phyloP scores from a whole-genome alignment of 208 protist genomes.

The Leishmania arabica region DNA sequence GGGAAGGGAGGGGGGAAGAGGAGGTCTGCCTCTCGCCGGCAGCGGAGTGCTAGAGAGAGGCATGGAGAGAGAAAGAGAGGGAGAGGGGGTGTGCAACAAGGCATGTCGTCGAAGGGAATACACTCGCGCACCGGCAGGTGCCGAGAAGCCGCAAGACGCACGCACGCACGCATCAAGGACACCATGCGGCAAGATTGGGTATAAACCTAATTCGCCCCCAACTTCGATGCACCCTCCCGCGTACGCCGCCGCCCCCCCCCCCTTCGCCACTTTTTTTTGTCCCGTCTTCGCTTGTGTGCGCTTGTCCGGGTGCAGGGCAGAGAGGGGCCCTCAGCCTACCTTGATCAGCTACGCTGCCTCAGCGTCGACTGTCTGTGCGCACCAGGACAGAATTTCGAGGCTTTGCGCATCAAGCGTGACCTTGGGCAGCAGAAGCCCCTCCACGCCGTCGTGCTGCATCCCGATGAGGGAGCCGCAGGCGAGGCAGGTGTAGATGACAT shows the following conservation, averaged over 20 bases:
- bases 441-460: constrained; percentile 59
- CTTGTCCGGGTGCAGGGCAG: not conserved
- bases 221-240: not conserved
- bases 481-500: constrained; percentile 57
- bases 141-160: not conserved
- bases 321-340: not conserved
- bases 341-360: constrained; percentile 5
- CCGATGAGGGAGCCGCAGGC: constrained; percentile 60
- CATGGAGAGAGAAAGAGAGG: not conserved
- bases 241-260: not conserved
- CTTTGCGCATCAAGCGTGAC: constrained; percentile 51
- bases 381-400: constrained; percentile 45
- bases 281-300: not conserved
- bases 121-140: not conserved
- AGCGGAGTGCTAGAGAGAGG: not conserved
- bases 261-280: not conserved
- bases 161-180: not conserved
- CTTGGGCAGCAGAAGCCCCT: constrained; percentile 65
- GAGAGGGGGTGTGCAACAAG: not conserved
- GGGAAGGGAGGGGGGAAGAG: not conserved
- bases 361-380: constrained; percentile 44
- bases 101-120: not conserved
- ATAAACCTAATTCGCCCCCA: not conserved
- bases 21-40: not conserved
- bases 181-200: not conserved